Base-by-base conservation (phyloP, 306 rosid genomes). In the Rubus idaeus region DNA sequence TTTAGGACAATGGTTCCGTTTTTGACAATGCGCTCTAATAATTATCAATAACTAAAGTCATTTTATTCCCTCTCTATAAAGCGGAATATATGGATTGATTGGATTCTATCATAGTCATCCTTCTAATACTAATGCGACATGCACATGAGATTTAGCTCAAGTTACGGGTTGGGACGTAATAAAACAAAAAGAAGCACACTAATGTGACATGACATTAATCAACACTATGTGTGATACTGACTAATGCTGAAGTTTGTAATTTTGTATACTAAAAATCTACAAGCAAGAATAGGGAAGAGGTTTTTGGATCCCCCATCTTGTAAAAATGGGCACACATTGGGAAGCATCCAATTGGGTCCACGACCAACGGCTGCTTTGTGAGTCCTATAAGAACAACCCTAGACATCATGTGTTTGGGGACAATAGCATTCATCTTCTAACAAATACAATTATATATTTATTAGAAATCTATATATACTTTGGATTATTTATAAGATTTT, bases 401-500 rank as follows among this genome's bases (percentile, higher is more conserved):
- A 40, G 70, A 78, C 70, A 70, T 75, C 37, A 82, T 81, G 84
- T 88, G 86, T 85, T 71, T 66, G 82, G 88, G 89, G 89, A 84
- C 87, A 91, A 79, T 78, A 63, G 6, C 68, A 66, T 67, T 75
- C 57, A 23, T 10, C 42, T 37, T 58, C 60, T 47, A 41, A 16
- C 5, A 39, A 64, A 17, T 6, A 64, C 1, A 30, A 30, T 30
- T 30, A 30, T 30, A 30, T 30, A 30, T 30, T 0, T 30, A 30
- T 30, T 30, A 30, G 1, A 30, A 30, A 30, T 30, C 35, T 30
- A 30, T 30, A 30, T 30, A 30, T 30, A 30, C 2, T 30, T 30
- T 30, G 35, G 2, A 30, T 30, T 30, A 30, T 30, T 30, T 0
- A 30, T 30, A 30, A 30, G 35, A 30, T 30, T 30, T 30, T 30